These are phyloP conservation scores for Hypoxylon crocopeplum DNA, from an alignment of 495 filamentous ascomycete genomes.

Conservation along the genomic window DNA sequence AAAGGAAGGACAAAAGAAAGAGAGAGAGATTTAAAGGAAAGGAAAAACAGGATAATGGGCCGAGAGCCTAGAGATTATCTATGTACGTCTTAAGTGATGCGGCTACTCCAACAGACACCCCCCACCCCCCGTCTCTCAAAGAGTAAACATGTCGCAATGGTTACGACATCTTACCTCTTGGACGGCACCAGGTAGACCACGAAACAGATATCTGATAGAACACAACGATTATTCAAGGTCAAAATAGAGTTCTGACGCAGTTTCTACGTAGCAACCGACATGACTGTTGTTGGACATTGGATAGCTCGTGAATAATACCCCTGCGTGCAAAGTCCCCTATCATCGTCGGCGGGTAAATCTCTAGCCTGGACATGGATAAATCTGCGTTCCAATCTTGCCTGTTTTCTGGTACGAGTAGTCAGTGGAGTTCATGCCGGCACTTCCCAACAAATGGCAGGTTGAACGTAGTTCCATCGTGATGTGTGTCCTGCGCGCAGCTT, in stretches of 20 bases:
- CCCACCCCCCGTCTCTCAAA: no score
- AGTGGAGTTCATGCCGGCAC: constrained; percentile 5
- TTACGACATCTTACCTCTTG: no score
- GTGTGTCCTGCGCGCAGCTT: constrained; percentile 10
- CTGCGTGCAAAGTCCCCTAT: constrained; percentile 2
- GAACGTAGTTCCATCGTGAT: neutral
- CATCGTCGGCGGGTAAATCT: constrained; percentile 22
- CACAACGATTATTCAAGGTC: constrained; percentile 13
- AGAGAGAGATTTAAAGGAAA: neutral
- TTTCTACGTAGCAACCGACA: neutral
- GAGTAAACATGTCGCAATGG: no score
- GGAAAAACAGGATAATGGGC: neutral
- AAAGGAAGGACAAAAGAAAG: neutral
- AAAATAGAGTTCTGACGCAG: constrained; percentile 25
- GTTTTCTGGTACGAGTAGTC: constrained; percentile 1
- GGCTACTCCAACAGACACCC: no score
- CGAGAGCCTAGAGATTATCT: no score
- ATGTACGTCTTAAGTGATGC: no score
- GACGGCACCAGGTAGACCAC: no score
- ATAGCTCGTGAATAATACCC: constrained; percentile 17
- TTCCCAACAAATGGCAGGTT: constrained; percentile 17
- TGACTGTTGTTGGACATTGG: constrained; percentile 24
- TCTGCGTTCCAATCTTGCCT: constrained; percentile 11
- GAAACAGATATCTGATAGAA: neutral
- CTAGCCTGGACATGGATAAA: constrained; percentile 18